Conservation (phyloP, 768 basidiomycete species). For the Kwoniella shandongensis region DNA sequence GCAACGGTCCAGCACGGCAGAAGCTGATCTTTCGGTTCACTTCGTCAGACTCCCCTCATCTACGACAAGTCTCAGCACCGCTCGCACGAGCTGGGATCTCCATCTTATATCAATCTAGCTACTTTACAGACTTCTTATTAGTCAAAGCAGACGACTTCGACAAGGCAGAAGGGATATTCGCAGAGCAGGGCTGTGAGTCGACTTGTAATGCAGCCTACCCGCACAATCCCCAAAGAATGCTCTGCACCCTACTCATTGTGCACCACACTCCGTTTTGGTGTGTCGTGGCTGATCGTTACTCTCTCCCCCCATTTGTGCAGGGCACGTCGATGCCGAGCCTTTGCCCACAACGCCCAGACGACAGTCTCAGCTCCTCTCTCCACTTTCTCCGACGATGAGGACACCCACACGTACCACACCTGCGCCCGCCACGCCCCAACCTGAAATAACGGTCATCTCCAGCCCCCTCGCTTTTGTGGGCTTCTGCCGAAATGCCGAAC, state of each 20-base stretch:
- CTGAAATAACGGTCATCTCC: slow-evolving; percentile 36
- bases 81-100: slow-evolving; percentile 43
- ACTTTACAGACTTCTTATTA: slow-evolving; percentile 35
- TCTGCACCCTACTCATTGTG: not conserved
- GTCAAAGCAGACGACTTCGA: slow-evolving; percentile 42
- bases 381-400: slow-evolving; percentile 12
- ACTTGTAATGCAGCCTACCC: not conserved
- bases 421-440: slow-evolving; percentile 15
- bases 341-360: slow-evolving; percentile 13
- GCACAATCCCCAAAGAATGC: too few species aligned
- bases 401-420: slow-evolving; percentile 7
- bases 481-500: slow-evolving; percentile 16
- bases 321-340: slow-evolving; percentile 28
- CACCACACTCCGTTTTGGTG: too few species aligned
- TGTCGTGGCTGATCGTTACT: too few species aligned
- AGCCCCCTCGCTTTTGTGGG: slow-evolving; percentile 37
- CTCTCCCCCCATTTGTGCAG: too few species aligned
- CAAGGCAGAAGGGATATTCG: slow-evolving; percentile 34
- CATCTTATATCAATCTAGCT: slow-evolving; percentile 32
- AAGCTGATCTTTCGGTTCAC: too few species aligned
- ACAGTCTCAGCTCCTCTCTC: slow-evolving; percentile 28
- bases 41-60: slow-evolving; percentile 44
- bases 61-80: slow-evolving; percentile 41
- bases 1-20: too few species aligned
- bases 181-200: slow-evolving; percentile 40